Evolutionary conservation across 306 rosid species (phyloP).

Genomic region (Cicer arietinum): DNA sequence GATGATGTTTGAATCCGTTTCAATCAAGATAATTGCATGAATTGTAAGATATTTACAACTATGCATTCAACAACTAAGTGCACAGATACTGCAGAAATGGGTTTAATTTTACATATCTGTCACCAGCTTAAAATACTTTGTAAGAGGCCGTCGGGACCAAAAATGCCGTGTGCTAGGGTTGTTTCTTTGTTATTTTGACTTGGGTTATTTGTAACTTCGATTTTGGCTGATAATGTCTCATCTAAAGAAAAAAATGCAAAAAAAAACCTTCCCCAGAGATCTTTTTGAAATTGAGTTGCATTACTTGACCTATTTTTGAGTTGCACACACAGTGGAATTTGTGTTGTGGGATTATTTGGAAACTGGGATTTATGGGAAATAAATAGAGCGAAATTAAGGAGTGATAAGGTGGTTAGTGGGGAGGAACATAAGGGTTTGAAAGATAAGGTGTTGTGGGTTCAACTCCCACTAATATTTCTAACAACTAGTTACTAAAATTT

Average conservation of each 20-base stretch:
- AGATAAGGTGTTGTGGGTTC: neutral
- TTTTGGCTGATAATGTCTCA: neutral
- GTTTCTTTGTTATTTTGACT: slow-evolving; percentile 3
- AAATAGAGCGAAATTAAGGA: neutral
- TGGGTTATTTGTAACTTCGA: neutral
- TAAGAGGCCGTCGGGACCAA: too few relatives aligned
- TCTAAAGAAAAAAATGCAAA: neutral
- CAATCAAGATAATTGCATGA: neutral
- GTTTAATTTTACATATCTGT: neutral
- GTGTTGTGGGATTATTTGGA: neutral
- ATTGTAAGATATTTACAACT: neutral
- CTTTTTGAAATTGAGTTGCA: neutral
- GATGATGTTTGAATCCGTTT: neutral
- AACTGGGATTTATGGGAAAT: too few relatives aligned
- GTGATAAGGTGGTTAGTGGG: neutral
- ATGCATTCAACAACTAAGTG: neutral
- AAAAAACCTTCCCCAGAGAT: neutral
- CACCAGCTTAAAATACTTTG: neutral
- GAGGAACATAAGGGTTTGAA: neutral
- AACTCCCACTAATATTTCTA: neutral
- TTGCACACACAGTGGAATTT: neutral
- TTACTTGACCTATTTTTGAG: too few relatives aligned
- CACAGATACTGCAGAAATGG: neutral
- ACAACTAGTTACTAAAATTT: neutral
- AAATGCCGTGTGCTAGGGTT: neutral